Conservation (phyloP, 225 moss, liverwort and hornwort genomes). For the Bryoerythrophyllum caledonicum region DNA sequence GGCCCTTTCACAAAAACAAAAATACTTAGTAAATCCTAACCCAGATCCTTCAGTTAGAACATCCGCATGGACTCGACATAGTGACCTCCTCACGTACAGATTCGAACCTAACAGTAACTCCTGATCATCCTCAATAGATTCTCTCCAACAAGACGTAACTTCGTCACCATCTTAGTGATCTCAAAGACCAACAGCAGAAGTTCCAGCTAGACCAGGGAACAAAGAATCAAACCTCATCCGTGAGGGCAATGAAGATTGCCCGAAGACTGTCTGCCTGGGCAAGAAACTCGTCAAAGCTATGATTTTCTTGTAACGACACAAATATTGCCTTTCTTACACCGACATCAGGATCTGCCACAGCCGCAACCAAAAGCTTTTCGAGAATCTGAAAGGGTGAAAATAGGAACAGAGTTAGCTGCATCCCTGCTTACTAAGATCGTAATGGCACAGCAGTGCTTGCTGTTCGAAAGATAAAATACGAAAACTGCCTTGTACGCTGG, state of each 20-base stretch:
- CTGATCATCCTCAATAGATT: background rate
- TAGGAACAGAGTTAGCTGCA: conserved; percentile 17
- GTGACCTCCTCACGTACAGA: background rate
- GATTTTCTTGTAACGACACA: conserved; percentile 62
- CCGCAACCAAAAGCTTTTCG: conserved; percentile 87
- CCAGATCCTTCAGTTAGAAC: background rate
- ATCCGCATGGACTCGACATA: conserved; percentile 4
- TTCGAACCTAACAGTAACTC: background rate
- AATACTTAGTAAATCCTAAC: background rate
- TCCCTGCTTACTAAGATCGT: conserved; percentile 13
- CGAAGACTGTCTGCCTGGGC: conserved; percentile 98
- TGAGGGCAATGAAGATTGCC: conserved; percentile 96
- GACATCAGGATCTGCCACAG: conserved; percentile 90
- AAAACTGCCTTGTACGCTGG: background rate
- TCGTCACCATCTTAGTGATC: background rate
- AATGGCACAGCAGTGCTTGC: background rate
- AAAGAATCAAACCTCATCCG: conserved; percentile 75
- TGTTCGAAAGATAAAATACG: background rate
- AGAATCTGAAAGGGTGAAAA: conserved; percentile 63
- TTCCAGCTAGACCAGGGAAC: conserved; percentile 17
- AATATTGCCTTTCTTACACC: conserved; percentile 84
- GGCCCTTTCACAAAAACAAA: background rate
- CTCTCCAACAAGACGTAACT: background rate
- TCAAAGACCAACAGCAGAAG: background rate
- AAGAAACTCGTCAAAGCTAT: conserved; percentile 87